Base-by-base conservation (phyloP, 768 basidiomycete species). In the Pleurotus djamor region DNA sequence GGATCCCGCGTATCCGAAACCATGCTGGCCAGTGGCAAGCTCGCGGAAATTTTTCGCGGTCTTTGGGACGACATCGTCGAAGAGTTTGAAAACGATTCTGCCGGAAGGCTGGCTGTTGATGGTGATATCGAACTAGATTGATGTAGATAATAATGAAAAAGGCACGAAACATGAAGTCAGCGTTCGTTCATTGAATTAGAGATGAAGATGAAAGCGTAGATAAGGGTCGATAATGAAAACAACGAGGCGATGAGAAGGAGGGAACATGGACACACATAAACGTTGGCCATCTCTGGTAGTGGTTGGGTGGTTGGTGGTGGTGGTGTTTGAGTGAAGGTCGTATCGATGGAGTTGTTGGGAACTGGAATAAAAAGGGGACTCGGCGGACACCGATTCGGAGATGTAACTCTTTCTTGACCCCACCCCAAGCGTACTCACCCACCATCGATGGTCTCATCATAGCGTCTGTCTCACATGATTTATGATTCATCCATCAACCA, bases 31-130 rank as follows among this genome's bases (percentile, higher is more conserved):
- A 5, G 86, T 84, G 6, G 87, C 84, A 48, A 95, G 80, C 68
- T 89, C 87, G 57, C 92, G 87, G 77, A 94, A 95, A 78, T 94
- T 94, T 52, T 73, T 74, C 2, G 89, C 72, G 9, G 94, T 95
- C 72, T 82, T 84, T 57, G 94, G 94, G n/a, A 92, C 91, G 14
- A 83, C 78, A 58, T 88, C 83, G 72, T 94, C 91, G 73, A 82
- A 93, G 45, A 96, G 83, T 72, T 89, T 86, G 83, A 96, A 92
- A 32, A 87, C 80, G 64, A 96, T 84, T 48, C 89, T 85, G 21
- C 91, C 91, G 0, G 82, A 75, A 3, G 85, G 82, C 49, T 79
- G 68, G 13, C 73, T 72, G 71, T 84, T 79, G 69, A 94, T 88
- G 1, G 79, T 72, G 60, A 91, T 67, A 57, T 89, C 83, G 62